Evolutionary conservation across 2,329 filamentous ascomycete species (phyloP), one percentile per base, ranked within the genome.

Genomic region (Arthroderma sp.): DNA sequence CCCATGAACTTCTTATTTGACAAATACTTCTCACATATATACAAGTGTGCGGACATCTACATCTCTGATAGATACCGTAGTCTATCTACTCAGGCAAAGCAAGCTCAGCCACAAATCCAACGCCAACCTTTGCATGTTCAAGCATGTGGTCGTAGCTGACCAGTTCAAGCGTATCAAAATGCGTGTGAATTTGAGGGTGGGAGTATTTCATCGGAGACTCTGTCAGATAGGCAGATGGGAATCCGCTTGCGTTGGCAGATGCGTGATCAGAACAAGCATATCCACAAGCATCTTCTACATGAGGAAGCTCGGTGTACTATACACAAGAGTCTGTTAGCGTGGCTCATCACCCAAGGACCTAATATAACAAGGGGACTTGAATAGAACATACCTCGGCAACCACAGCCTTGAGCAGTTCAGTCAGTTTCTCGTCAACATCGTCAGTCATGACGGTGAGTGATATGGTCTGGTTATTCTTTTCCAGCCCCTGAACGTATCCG

Each of bases 361-460:
- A 15, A 38, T 6, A 6, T 6, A 10, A 15, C 28, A 11, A 38
- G 28, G 7, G 27, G 4, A 10, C 32, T 38, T 36, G 38, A 22
- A 22, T 22, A 22, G 15, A 22, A 22, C 65, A 53, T 65, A 74
- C 73, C 56, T 77, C 77, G 30, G 78, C 81, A 51, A 95, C 83
- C 48, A 94, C 76, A 55, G 81, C 75, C 73, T 94, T 94, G 71
- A 95, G 89, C 62, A 95, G 96, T 6, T 75, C 72, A 4, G 89
- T 96, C 53, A 96, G 70, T 44, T 75, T 80, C 2, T 79, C 70
- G 60, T 95, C 83, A 38, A 96, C 89, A 55, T 74, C 95, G 64
- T 96, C 89, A 3, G 84, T 87, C 56, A 96, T 94, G 42, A 96
- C 85, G 37, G 88, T 89, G 2, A 96, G 84, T 38, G 80, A 82